A percentile compares a stretch with the other conserved stretches of the same genome.
These are phyloP conservation scores for Candida jianshihensis DNA, from an alignment of 805 yeast species.

Conservation along the genomic window DNA sequence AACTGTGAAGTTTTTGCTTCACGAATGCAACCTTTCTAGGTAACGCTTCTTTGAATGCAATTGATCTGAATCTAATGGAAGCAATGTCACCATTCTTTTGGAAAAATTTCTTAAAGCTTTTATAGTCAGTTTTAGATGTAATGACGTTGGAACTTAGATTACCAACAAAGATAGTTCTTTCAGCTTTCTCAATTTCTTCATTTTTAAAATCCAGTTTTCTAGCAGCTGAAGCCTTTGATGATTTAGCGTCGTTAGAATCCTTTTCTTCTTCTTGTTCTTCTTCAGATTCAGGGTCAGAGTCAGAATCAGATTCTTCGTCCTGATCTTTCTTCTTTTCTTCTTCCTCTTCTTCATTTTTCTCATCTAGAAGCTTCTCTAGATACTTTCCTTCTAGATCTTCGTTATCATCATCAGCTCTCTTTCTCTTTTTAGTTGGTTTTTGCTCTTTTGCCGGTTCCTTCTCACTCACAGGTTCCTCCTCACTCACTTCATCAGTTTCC, in stretches of 20 bases:
- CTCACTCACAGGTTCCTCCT: slow-evolving; percentile 8
- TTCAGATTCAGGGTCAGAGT: slow-evolving; percentile 15
- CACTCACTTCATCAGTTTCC: slow-evolving; percentile 1
- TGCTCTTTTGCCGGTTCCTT: slow-evolving; percentile 19
- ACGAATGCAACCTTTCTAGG: slow-evolving; percentile 92
- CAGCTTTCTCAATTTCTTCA: slow-evolving; percentile 74
- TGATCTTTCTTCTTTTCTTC: slow-evolving; percentile 19
- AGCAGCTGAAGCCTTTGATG: slow-evolving; percentile 15
- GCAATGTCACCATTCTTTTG: slow-evolving; percentile 36
- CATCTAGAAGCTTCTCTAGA: slow-evolving; percentile 40
- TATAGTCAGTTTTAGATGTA: slow-evolving; percentile 52
- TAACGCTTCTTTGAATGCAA: slow-evolving; percentile 77
- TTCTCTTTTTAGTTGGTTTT: slow-evolving; percentile 16
- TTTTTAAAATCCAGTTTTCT: slow-evolving; percentile 54
- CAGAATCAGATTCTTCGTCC: slow-evolving; percentile 14
- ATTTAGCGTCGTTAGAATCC: slow-evolving; percentile 4
- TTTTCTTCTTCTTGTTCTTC: slow-evolving; percentile 21
- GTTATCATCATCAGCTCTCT: slow-evolving; percentile 25
- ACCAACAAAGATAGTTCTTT: slow-evolving; percentile 81
- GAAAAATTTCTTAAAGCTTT: slow-evolving; percentile 61
- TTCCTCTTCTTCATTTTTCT: slow-evolving; percentile 15
- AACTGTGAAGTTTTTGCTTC: slow-evolving; percentile 66
- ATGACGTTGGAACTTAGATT: slow-evolving; percentile 66
- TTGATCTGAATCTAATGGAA: slow-evolving; percentile 85
- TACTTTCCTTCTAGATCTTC: slow-evolving; percentile 52